Evolutionary conservation across 2,329 filamentous ascomycete genomes (phyloP), one percentile per base, ranked within the genome.

Genomic region (Thelonectria olida): DNA sequence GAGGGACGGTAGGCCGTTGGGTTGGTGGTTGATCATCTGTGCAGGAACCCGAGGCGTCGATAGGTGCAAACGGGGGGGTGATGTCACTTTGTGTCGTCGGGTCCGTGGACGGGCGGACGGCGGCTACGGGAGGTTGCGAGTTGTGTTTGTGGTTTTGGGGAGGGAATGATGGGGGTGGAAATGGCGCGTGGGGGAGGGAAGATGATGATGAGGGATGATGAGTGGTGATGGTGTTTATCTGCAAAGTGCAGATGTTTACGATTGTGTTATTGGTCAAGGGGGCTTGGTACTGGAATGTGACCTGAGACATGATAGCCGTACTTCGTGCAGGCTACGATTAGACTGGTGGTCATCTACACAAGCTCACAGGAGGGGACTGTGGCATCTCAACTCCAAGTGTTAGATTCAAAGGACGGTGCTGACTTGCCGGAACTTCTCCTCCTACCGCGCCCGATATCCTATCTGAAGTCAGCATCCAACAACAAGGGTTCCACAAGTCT

Each of bases 1-100:
- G 50, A 23, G 52, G 52, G 27, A 31, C 38, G 44, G 66, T n/a
- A n/a, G n/a, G n/a, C n/a, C n/a, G n/a, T n/a, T n/a, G 68, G 67
- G 65, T 65, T 71, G 65, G 70, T 72, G 65, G 64, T 65, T 69
- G 66, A 72, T 73, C 70, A 72, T 65, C 71, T 67, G 70, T 65
- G 71, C 71, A 73, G 71, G 71, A 73, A 73, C 71, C 71, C 71
- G 71, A 61, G 52, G 54, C 58, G 59, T 51, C 63, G 62, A 71
- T 71, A 70, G 68, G 70, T 57, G 13, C 2, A 54, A 22, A 34
- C 31, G 27, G 10, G 10, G 31, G 8, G 13, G 31, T 34, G 31
- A 10, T 34, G 31, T 25, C 42, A 41, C 38, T 41, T 27, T 5
- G 8, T 54, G 54, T 41, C 58, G 47, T 64, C 58, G 64, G 58